Evolutionary conservation across 176 grass and related monocot species (phyloP).

Genomic region (Aegilops bicornis): DNA sequence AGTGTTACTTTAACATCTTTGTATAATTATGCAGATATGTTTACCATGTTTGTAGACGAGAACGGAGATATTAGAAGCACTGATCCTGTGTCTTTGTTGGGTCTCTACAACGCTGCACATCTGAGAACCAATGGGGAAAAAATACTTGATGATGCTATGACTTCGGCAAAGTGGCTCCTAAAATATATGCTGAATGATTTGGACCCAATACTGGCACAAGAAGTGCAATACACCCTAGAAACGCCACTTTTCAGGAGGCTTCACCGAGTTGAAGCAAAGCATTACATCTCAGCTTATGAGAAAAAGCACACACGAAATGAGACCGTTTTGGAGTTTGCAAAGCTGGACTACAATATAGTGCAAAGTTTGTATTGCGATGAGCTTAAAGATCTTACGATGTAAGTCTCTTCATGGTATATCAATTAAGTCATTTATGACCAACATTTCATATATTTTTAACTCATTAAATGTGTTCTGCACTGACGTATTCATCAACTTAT

Average conservation of each 20-base stretch:
- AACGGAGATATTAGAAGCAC: background rate
- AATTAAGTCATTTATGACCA: background rate
- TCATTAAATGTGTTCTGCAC: background rate
- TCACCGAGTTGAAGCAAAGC: slow-evolving; percentile 18
- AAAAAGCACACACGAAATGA: background rate
- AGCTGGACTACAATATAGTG: slow-evolving; percentile 25
- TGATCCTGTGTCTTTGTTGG: background rate
- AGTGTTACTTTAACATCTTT: too few relatives aligned
- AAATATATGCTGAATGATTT: background rate
- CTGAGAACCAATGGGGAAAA: background rate
- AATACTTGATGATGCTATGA: slow-evolving; percentile 23
- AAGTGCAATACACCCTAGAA: slow-evolving; percentile 15
- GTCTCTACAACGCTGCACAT: slow-evolving; percentile 38
- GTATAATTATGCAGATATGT: too few relatives aligned
- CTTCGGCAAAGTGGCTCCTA: background rate
- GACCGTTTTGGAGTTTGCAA: slow-evolving; percentile 24
- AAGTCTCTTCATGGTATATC: background rate
- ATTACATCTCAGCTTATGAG: slow-evolving; percentile 32
- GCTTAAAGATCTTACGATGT: slow-evolving; percentile 25
- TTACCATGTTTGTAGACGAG: background rate
- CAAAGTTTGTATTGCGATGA: slow-evolving; percentile 31
- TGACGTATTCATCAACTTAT: background rate
- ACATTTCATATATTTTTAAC: background rate
- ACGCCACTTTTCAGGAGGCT: slow-evolving; percentile 24
- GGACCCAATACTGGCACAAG: background rate